Base-by-base conservation (phyloP, 257 asterid species). In the Solanum pennellii region DNA sequence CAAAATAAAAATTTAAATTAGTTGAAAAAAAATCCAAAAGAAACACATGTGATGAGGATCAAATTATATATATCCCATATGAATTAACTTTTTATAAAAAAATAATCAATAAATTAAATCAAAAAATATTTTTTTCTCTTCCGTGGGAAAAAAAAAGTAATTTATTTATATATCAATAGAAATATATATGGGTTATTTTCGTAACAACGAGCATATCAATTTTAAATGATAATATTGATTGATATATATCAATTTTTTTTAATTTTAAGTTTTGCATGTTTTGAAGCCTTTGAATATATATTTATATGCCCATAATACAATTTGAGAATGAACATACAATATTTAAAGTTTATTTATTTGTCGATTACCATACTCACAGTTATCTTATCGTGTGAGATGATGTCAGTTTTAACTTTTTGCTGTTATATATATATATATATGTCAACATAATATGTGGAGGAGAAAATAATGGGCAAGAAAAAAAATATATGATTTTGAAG, bases 141-240 rank as follows among this genome's bases (percentile, higher is more conserved):
- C 3, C 2, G 1, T 16, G 7, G 60, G 60, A 52, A 9, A 9
- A 49, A n/a, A 49, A 52, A 16, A 15, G 9, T 52, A 21, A 49
- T 21, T 0, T 0, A 15, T 52, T 52, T 52, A 16, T 52, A 16
- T 52, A 16, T 15, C 9, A 16, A 52, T 52, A 52, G 0, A 18
- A 3, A 9, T 16, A 16, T 16, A 16, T 52, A 52, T 52, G 23
- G 16, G 3, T 0, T 21, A 52, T 9, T 52, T 52, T 16, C 9
- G 16, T 15, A 0, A 49, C 60, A 2, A 49, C 1, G 0, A 21
- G 1, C 0, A 49, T 15, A 5, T 49, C 3, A 5, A 2, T 6
- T 49, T 6, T 15, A 49, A 7, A 49, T 49, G 3, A 49, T 2
- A 15, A 49, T 0, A 1, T 49, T 14, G 3, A 49, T 7, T 2